Percentiles rank a stretch among this genome's conserved stretches.
These are phyloP conservation scores for Exophiala sp. DNA, from an alignment of 2,329 filamentous ascomycete species.

Conservation along the genomic window DNA sequence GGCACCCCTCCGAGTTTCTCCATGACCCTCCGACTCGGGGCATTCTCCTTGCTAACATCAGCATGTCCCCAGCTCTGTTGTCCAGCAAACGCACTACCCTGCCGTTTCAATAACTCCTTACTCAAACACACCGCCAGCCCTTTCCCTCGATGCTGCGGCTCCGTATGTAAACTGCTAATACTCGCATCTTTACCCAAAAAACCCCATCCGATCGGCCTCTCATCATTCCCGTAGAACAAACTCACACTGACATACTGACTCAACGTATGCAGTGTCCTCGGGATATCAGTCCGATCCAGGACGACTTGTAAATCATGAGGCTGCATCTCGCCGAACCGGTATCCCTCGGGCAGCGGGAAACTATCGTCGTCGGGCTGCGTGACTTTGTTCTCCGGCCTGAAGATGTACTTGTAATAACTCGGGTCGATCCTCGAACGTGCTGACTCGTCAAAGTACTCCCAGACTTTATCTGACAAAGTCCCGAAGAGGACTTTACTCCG, in stretches of 20 bases:
- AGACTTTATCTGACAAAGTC: conserved; percentile 35
- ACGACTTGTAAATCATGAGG: conserved; percentile 36
- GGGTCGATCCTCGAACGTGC: conserved; percentile 29
- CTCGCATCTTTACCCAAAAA: conserved; percentile 39
- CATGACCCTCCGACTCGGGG: conserved; percentile 41
- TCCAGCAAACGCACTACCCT: conserved; percentile 26
- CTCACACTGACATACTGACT: conserved; percentile 34
- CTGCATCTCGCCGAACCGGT: conserved; percentile 15
- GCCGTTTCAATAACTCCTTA: conserved; percentile 33
- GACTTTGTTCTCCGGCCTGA: conserved; percentile 17
- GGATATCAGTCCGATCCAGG: conserved; percentile 39
- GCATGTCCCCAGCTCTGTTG: conserved; percentile 34
- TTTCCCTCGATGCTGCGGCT: conserved; percentile 39
- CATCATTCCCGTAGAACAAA: conserved; percentile 30
- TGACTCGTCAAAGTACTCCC: conserved; percentile 28
- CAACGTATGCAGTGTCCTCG: conserved; percentile 35
- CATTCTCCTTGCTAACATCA: conserved; percentile 37
- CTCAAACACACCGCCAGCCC: conserved; percentile 36
- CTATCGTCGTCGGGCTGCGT: background rate
- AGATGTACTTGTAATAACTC: conserved; percentile 39
- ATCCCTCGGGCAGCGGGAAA: conserved; percentile 24
- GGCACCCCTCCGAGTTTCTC: conserved; percentile 41
- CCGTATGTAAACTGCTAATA: conserved; percentile 40
- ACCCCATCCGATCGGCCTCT: conserved; percentile 38
- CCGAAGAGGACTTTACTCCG: conserved; percentile 35